Base-by-base conservation (phyloP, 1,284 basidiomycete genomes). In the Microbotryomycetes sp. region DNA sequence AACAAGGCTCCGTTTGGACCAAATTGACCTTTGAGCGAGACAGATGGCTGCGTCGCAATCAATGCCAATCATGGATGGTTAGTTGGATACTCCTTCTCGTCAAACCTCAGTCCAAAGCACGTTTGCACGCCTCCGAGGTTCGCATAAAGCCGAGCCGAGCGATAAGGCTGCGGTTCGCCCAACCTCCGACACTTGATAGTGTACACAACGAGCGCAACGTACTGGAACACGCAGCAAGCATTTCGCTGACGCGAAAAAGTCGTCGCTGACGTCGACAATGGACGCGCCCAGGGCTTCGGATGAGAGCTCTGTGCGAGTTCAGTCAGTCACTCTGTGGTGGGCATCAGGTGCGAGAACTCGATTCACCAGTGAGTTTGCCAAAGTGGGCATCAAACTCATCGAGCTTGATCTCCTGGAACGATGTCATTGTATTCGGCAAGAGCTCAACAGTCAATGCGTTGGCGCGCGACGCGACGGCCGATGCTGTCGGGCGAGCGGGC, bases 1-100 rank as follows among this genome's bases (percentile, higher is more conserved):
- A 84, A 98, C 41, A 97, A 77, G 0, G 94, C 94, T 27, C 94
- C 94, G 53, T 93, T 94, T 1, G 92, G 90, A 1, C 94, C 94
- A 71, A 94, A 98, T 69, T 91, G 89, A 15, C 96, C 94, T 76
- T 92, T 89, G 76, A 92, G 76, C 70, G 85, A 89, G 4, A 81
- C 81, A 45, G 91, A 82, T 16, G 90, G 85, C 88, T 91, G 62
- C 59, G 6, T 5, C n/a, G 9, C 23, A 16, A 5, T 27, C 50
- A 52, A 41, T 11, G 35, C 18, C 35, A 41, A 41, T 41, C 35
- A 26, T 5, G 54, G n/a, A 26, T 23, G 16, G 54, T 53, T n/a
- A n/a, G 57, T 21, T 29, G 50, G 50, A 41, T 41, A 18, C 35
- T 11, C 18, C 35, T 9, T 9, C 18, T 11, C 18, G 35, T 29